Evolutionary conservation across 2,329 filamentous ascomycete species (phyloP).

Genomic region (Cytospora leucostoma): DNA sequence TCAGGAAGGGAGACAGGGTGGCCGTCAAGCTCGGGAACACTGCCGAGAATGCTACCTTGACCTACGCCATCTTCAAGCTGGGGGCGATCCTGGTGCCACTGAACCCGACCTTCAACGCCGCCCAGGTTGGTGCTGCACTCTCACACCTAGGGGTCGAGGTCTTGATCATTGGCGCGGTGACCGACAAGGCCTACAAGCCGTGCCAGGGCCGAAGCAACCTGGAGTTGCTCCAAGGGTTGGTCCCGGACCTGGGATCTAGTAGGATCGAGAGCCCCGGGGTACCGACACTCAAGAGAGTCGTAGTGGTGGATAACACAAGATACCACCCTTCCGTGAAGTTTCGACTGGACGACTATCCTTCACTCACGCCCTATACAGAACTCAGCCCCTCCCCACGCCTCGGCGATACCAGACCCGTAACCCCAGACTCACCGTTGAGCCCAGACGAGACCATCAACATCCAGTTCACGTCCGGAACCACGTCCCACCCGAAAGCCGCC

Average conservation of each 20-base stretch:
- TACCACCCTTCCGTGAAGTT: conserved; percentile 49
- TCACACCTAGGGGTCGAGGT: conserved; percentile 72
- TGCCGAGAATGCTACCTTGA: conserved; percentile 78
- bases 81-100: conserved; percentile 93
- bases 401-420: conserved; percentile 38
- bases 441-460: conserved; percentile 83
- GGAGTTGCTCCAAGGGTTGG: conserved; percentile 47
- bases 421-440: conserved; percentile 49
- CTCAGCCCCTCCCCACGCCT: conserved; percentile 35
- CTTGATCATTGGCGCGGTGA: conserved; percentile 83
- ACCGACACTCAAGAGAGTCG: conserved; percentile 68
- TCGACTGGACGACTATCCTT: conserved; percentile 42
- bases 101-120: conserved; percentile 83
- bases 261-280: conserved; percentile 51
- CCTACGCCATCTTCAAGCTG: conserved; percentile 90
- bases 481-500: conserved; percentile 85
- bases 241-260: conserved; percentile 43
- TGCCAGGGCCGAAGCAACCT: conserved; percentile 56
- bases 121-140: conserved; percentile 77
- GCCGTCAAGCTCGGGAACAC: conserved; percentile 86
- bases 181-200: conserved; percentile 72
- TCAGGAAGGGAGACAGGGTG: conserved; percentile 80
- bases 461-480: conserved; percentile 97
- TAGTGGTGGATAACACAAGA: conserved; percentile 76
- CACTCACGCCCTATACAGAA: conserved; percentile 48